phyloP scores from a whole-genome alignment of 306 rosid species.

The Cercis canadensis region DNA sequence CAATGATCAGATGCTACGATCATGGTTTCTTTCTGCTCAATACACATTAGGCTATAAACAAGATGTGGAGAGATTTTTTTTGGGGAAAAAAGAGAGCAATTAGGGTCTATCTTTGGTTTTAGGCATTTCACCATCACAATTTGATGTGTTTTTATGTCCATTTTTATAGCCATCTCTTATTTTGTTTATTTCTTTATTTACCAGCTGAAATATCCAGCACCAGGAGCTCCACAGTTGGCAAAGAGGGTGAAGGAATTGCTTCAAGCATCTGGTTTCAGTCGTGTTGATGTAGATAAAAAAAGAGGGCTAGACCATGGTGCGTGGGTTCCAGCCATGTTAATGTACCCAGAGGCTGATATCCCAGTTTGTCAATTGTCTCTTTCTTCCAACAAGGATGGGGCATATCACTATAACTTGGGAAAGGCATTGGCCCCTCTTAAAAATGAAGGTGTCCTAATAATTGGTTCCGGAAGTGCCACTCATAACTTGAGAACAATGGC shows the following conservation, averaged over 20 bases:
- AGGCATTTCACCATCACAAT: too few species aligned
- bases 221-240: conserved; percentile 76
- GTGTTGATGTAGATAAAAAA: conserved; percentile 61
- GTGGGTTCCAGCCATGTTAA: conserved; percentile 75
- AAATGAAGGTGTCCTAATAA: conserved; percentile 72
- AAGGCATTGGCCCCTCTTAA: conserved; percentile 80
- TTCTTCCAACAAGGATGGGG: conserved; percentile 59
- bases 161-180: too few species aligned
- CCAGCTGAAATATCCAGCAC: conserved; percentile 82
- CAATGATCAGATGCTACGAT: too few species aligned
- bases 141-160: too few species aligned
- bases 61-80: too few species aligned
- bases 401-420: conserved; percentile 70
- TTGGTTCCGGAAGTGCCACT: conserved; percentile 85
- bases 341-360: conserved; percentile 87
- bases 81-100: too few species aligned
- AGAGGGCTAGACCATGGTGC: conserved; percentile 94
- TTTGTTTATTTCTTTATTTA: conserved; percentile 14
- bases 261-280: conserved; percentile 46
- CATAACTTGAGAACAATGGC: conserved; percentile 65
- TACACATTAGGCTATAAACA: too few species aligned
- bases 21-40: too few species aligned
- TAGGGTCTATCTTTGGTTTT: too few species aligned
- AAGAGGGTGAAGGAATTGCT: conserved; percentile 74
- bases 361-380: conserved; percentile 77